Conservation (phyloP, 2,329 filamentous ascomycete genomes). For the Hypoxylon sp. region DNA sequence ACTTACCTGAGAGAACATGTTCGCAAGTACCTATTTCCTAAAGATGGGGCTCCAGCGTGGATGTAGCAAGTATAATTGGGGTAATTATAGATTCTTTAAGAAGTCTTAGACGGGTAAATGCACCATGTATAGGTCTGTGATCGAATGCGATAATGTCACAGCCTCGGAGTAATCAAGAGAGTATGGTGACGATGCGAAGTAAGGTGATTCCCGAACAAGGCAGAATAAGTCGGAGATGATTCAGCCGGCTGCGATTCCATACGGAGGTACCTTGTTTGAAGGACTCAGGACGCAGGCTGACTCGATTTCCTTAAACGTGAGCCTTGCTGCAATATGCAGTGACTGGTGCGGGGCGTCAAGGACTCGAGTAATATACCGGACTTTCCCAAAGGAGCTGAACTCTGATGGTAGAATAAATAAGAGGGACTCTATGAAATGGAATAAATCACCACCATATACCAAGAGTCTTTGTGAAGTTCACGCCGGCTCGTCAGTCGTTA, state of each 20-base stretch:
- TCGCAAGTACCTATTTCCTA: conserved; percentile 6
- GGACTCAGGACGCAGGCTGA: conserved; percentile 27
- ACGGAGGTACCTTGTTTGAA: conserved; percentile 18
- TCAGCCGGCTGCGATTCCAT: conserved; percentile 17
- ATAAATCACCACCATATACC: conserved; percentile 9
- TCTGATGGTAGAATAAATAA: conserved; percentile 15
- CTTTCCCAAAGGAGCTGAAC: conserved; percentile 3
- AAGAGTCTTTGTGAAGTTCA: conserved; percentile 12
- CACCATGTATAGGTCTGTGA: not conserved
- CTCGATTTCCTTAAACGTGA: conserved; percentile 18
- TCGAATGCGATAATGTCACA: conserved; percentile 12
- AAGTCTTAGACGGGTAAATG: conserved; percentile 13
- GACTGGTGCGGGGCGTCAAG: conserved; percentile 13
- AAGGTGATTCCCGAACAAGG: conserved; percentile 21
- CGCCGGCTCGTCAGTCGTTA: conserved; percentile 12
- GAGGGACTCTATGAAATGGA: conserved; percentile 12
- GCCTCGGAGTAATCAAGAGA: conserved; percentile 12
- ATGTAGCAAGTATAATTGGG: conserved; percentile 6
- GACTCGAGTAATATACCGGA: conserved; percentile 7
- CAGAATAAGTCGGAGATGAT: conserved; percentile 14
- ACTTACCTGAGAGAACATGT: conserved; percentile 46
- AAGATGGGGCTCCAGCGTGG: conserved; percentile 16
- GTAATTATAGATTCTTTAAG: not conserved
- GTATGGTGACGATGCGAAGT: conserved; percentile 13
- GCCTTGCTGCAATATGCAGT: conserved; percentile 23